A percentile compares a stretch with the other conserved stretches of the same genome.
phyloP scores from a whole-genome alignment of 192 early-diverging fungal genomes.

The Backusella westeae region DNA sequence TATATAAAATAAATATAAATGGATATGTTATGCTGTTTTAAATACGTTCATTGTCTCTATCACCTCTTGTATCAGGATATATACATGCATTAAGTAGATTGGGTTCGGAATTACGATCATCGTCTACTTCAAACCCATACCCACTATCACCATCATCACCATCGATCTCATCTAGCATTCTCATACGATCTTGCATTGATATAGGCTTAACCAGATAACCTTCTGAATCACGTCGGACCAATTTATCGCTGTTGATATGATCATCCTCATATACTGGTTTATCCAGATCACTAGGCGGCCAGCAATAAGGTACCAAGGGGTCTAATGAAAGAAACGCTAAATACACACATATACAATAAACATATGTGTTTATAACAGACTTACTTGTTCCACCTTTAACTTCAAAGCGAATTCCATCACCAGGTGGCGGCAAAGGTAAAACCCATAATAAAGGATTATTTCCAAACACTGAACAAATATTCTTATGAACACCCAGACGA shows the following conservation, averaged over 20 bases:
- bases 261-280: slow-evolving; percentile 1
- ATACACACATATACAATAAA: neutral
- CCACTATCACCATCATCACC: neutral
- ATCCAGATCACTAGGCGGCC: slow-evolving; percentile 35
- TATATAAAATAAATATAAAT: neutral
- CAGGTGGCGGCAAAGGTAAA: slow-evolving; percentile 55
- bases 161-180: slow-evolving; percentile 10
- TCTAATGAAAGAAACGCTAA: slow-evolving; percentile 2
- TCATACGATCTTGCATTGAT: slow-evolving; percentile 27
- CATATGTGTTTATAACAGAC: neutral
- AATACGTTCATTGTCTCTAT: neutral
- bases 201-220: slow-evolving; percentile 37
- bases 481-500: slow-evolving; percentile 69
- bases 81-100: neutral
- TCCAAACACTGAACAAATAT: slow-evolving; percentile 75
- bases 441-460: slow-evolving; percentile 64
- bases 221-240: slow-evolving; percentile 38
- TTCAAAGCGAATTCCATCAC: slow-evolving; percentile 65
- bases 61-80: neutral
- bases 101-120: neutral
- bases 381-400: slow-evolving; percentile 43
- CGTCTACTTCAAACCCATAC: neutral
- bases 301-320: slow-evolving; percentile 16
- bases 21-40: neutral
- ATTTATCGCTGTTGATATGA: neutral